Percentiles rank a stretch among this genome's conserved stretches.
phyloP scores from a whole-genome alignment of 176 grass and related monocot species.

The Canna indica region DNA sequence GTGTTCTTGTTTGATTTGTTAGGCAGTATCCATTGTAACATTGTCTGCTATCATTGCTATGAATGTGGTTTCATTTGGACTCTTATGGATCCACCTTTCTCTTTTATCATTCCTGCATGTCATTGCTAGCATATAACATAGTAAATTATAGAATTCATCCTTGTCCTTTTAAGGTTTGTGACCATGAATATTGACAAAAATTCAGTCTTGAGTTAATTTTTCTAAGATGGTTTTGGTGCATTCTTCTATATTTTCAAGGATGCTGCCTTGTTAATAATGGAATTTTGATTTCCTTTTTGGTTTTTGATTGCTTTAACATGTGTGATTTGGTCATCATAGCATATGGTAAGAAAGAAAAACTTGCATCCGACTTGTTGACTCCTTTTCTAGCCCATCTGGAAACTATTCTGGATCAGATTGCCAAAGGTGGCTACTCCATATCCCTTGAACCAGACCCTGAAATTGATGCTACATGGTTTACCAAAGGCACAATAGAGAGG shows the following conservation, averaged over 20 bases:
- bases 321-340: slow-evolving; percentile 80
- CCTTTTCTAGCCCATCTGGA: slow-evolving; percentile 77
- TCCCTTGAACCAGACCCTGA: slow-evolving; percentile 48
- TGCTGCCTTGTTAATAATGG: neutral
- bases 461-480: slow-evolving; percentile 56
- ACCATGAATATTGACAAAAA: neutral
- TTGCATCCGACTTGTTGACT: slow-evolving; percentile 84
- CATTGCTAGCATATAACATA: neutral
- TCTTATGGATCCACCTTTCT: neutral
- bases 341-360: slow-evolving; percentile 77
- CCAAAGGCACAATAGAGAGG: slow-evolving; percentile 71
- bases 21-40: too few species aligned
- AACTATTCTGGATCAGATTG: slow-evolving; percentile 73
- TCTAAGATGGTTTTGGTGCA: neutral
- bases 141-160: neutral
- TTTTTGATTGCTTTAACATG: slow-evolving; percentile 29
- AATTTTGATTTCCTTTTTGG: neutral
- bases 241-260: neutral
- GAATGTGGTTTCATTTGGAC: neutral
- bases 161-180: neutral
- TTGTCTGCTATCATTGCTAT: too few species aligned
- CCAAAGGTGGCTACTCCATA: slow-evolving; percentile 86
- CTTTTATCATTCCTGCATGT: too few species aligned
- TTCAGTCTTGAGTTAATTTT: neutral
- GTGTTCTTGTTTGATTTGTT: too few species aligned